Evolutionary conservation across 202 grass and related monocot species (phyloP).

Genomic region (Brachypodium distachyon): DNA sequence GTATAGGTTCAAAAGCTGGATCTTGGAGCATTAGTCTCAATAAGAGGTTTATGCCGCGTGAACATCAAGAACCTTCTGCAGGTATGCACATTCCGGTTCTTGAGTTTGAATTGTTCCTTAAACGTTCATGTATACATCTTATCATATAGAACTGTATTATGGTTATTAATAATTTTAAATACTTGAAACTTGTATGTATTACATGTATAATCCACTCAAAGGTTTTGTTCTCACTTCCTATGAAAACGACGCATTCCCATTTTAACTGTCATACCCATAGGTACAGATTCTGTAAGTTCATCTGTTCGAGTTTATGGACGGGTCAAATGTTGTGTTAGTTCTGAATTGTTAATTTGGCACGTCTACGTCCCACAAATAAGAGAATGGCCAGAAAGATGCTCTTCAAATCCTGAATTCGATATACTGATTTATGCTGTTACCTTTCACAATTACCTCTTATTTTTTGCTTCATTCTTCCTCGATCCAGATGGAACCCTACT

Average conservation of each 20-base stretch:
- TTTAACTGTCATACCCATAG: not conserved
- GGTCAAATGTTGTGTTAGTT: not conserved
- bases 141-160: not conserved
- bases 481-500: conserved; percentile 94
- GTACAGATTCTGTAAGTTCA: not conserved
- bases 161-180: not conserved
- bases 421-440: conserved; percentile 1
- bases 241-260: not conserved
- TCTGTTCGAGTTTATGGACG: not conserved
- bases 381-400: not conserved
- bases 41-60: conserved; percentile 84
- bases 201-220: not conserved
- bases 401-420: not conserved
- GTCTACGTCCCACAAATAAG: not conserved
- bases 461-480: conserved; percentile 42
- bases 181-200: not conserved
- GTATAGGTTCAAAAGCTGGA: conserved; percentile 79
- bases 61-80: conserved; percentile 73
- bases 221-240: not conserved
- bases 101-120: not conserved
- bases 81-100: conserved; percentile 21
- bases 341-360: not conserved
- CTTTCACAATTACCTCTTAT: conserved; percentile 25
- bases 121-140: not conserved
- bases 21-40: conserved; percentile 73